A percentile compares a stretch with the other conserved stretches of the same genome.
phyloP scores from a whole-genome alignment of 805 yeast species.

The Kurtzmaniella fragi region DNA sequence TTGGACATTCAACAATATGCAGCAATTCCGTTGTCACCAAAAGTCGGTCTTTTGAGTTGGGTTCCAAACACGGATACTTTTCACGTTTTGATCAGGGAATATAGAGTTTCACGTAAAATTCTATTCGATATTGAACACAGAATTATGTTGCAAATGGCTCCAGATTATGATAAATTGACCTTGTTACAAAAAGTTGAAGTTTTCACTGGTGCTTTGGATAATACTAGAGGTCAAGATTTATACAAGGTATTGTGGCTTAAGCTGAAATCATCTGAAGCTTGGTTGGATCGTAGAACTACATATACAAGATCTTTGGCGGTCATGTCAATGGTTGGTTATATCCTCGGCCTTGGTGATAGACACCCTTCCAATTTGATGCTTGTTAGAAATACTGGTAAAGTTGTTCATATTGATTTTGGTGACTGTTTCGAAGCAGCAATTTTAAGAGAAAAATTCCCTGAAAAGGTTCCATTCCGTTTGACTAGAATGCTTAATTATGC shows the following conservation, averaged over 20 bases:
- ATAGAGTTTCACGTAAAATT: conserved; percentile 86
- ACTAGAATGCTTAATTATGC: conserved; percentile 97
- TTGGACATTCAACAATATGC: conserved; percentile 87
- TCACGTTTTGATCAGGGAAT: conserved; percentile 87
- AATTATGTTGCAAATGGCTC: conserved; percentile 97
- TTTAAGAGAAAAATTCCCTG: conserved; percentile 93
- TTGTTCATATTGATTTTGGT: conserved; percentile 96
- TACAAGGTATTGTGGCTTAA: conserved; percentile 95
- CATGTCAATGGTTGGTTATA: conserved; percentile 98
- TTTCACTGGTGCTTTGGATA: conserved; percentile 91
- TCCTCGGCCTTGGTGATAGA: conserved; percentile 93
- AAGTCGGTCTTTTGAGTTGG: conserved; percentile 96
- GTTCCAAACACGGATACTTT: conserved; percentile 96
- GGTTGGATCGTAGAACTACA: conserved; percentile 96
- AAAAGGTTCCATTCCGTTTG: conserved; percentile 93
- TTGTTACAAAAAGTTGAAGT: conserved; percentile 92
- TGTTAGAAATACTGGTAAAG: conserved; percentile 91
- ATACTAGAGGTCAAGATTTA: conserved; percentile 93
- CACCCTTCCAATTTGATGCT: conserved; percentile 97
- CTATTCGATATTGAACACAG: conserved; percentile 89
- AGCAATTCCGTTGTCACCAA: conserved; percentile 94
- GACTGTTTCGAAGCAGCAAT: conserved; percentile 99
- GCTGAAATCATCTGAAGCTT: conserved; percentile 91
- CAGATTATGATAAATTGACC: conserved; percentile 87
- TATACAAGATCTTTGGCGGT: conserved; percentile 95